Percentiles rank a stretch among this genome's conserved stretches.
These are phyloP conservation scores for Candolleomyces efflorescens DNA, from an alignment of 768 basidiomycete genomes.

Conservation along the genomic window DNA sequence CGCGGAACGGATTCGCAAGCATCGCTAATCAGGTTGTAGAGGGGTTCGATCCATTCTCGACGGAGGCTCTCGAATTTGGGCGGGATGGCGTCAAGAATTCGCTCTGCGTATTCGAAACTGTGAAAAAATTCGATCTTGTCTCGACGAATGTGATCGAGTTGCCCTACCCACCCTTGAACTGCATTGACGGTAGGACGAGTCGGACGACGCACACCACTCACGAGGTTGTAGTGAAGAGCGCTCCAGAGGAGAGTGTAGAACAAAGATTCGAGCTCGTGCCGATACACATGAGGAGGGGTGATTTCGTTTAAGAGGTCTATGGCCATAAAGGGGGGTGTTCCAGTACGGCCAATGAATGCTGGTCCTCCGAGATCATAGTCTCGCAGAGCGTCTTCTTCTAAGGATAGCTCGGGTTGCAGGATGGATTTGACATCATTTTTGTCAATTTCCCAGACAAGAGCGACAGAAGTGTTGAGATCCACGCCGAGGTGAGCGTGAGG, in stretches of 20 bases:
- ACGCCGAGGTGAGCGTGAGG: too few relatives aligned
- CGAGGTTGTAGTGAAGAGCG: slow-evolving; percentile 11
- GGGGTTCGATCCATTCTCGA: background rate
- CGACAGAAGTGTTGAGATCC: too few relatives aligned
- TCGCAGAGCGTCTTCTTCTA: too few relatives aligned
- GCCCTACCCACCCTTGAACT: too few relatives aligned
- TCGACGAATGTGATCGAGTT: too few relatives aligned
- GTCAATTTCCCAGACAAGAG: too few relatives aligned
- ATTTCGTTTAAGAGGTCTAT: slow-evolving; percentile 12
- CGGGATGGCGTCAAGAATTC: too few relatives aligned
- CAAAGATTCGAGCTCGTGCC: slow-evolving; percentile 21
- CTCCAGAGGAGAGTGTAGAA: slow-evolving; percentile 19
- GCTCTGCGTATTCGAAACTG: too few relatives aligned
- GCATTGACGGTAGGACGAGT: background rate
- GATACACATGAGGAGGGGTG: slow-evolving; percentile 10
- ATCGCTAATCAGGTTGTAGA: background rate
- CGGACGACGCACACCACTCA: background rate
- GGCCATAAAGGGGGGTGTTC: slow-evolving; percentile 27
- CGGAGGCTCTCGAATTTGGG: background rate
- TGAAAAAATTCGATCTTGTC: too few relatives aligned
- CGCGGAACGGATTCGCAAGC: background rate
- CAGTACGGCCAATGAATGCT: slow-evolving; percentile 19
- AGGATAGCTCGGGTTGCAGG: too few relatives aligned
- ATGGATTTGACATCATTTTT: too few relatives aligned
- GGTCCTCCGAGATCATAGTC: background rate